Evolutionary conservation across 192 early-diverging fungal species (phyloP), one percentile per base, ranked within the genome.

Genomic region (Umbelopsis isabellina): DNA sequence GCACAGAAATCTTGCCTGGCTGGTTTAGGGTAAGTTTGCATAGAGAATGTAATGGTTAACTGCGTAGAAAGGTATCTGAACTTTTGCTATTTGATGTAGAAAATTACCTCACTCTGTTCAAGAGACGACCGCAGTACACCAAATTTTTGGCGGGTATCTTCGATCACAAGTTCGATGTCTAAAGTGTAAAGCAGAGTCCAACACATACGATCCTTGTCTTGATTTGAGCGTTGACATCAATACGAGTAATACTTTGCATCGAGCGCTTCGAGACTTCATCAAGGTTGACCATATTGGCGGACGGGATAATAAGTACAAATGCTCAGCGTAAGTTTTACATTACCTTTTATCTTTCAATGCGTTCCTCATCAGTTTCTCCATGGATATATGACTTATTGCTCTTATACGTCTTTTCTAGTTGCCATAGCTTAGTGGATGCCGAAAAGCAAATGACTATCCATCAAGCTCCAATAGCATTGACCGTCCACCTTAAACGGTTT

Each of bases 401-500:
- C 33, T 53, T 50, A 30, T 71, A 16, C 15, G 27, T 8, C 48
- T 65, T 30, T 44, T 22, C 23, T 46, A 93, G 88, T 55, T 97
- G 95, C 82, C 86, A 88, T 53, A 77, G 82, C 37, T 83, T 90
- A 9, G 91, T 91, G 0, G 90, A 91, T 51, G 95, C 93, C 7
- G 78, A 83, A 51, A 97, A 97, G 75, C 86, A 90, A 69, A 87
- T 94, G 84, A 88, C 91, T 0, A 82, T 97, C 16, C 84, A 92
- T 49, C 77, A 84, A 27, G 79, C 91, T 16, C 95, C 95, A 25
- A 79, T 82, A 44, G 82, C 91, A 27, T 71, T 97, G 44, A 88
- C 82, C 9, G 68, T 97, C 23, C 95, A 97, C 51, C 80, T 97
- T 41, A 97, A 97, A 79, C 84, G 95, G 18, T 97, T 97, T 73